These are phyloP conservation scores for Neurospora sp. DNA, from an alignment of 495 filamentous ascomycete species.

Conservation along the genomic window DNA sequence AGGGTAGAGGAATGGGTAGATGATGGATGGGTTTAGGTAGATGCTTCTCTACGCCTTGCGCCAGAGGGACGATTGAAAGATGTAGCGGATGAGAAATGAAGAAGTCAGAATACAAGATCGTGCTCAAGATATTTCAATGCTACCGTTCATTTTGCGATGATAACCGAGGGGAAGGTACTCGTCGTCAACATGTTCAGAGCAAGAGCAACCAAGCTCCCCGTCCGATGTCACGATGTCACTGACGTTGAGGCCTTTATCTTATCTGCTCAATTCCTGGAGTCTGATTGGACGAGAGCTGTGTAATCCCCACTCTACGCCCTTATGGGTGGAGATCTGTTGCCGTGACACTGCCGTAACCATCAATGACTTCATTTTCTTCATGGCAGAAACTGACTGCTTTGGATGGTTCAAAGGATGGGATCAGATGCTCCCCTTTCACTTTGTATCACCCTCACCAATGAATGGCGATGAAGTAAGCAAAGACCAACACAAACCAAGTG, in stretches of 20 bases:
- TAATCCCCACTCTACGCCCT: neutral
- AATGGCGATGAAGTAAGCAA: neutral
- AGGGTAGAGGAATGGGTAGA: neutral
- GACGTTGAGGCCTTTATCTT: neutral
- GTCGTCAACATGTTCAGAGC: neutral
- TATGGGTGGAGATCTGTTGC: neutral
- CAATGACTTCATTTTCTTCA: neutral
- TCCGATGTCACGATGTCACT: neutral
- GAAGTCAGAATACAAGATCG: neutral
- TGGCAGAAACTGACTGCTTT: neutral
- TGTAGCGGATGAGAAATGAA: neutral
- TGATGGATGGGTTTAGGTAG: neutral
- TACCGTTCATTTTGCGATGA: neutral
- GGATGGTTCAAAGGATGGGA: neutral
- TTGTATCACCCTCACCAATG: neutral
- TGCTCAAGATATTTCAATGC: neutral
- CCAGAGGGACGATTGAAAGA: neutral
- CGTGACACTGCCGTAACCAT: neutral
- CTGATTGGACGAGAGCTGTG: neutral
- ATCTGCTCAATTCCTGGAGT: neutral
- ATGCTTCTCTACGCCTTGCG: neutral
- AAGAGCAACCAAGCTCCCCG: neutral
- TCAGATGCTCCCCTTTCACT: neutral
- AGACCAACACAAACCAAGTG: neutral
- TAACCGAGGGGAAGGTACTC: neutral